phyloP scores from a whole-genome alignment of 2,329 filamentous ascomycete genomes.

The Colletotrichum sp. region DNA sequence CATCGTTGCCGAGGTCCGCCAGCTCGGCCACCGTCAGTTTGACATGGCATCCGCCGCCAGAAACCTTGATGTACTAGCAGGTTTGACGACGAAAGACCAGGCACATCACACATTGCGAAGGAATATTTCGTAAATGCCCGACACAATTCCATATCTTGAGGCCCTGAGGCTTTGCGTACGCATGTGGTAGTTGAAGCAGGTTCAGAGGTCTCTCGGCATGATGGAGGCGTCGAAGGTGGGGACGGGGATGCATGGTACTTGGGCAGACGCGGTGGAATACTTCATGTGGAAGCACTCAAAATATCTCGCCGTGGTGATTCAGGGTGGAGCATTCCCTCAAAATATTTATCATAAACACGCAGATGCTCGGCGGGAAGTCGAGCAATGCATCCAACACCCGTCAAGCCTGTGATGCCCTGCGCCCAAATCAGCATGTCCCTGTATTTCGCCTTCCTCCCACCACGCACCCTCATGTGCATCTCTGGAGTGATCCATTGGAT shows the following conservation, averaged over 20 bases:
- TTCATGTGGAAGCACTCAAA: not conserved
- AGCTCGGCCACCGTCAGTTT: not conserved
- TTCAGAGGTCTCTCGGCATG: not conserved
- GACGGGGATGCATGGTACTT: not conserved
- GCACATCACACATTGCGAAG: not conserved
- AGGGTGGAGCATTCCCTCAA: not conserved
- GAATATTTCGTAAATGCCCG: not conserved
- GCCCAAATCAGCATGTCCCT: not conserved
- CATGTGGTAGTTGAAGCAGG: not conserved
- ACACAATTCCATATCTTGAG: not conserved
- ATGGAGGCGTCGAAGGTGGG: not conserved
- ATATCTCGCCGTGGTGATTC: not conserved
- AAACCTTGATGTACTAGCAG: not conserved
- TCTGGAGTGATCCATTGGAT: not conserved
- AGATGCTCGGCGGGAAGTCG: not conserved
- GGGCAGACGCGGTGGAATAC: not conserved
- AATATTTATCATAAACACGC: not conserved
- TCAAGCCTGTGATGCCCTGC: not conserved
- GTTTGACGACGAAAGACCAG: not conserved
- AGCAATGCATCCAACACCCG: not conserved
- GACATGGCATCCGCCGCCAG: not conserved
- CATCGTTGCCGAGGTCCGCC: not conserved
- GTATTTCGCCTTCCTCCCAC: not conserved
- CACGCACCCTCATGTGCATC: not conserved
- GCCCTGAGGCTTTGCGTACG: not conserved